Percentiles rank a stretch among this genome's conserved stretches.
phyloP scores from a whole-genome alignment of 768 basidiomycete genomes.

The Trametes villosa region DNA sequence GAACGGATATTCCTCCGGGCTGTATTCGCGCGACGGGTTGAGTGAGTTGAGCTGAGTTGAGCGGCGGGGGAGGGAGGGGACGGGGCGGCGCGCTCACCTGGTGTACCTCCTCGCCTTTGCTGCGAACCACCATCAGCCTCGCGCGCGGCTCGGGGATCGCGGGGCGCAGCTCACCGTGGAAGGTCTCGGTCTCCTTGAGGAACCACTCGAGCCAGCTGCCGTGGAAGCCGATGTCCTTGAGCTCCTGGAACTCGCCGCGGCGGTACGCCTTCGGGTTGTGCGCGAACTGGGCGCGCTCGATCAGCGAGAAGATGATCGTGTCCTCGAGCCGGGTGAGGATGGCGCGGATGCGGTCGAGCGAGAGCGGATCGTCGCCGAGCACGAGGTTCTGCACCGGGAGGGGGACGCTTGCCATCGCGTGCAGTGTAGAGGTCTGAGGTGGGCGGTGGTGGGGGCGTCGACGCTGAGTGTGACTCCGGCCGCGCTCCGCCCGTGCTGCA shows the following conservation, averaged over 20 bases:
- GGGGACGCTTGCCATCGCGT: slow-evolving; percentile 35
- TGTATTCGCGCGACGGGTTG: slow-evolving; percentile 36
- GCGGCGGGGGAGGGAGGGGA: not conserved
- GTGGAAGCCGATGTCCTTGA: slow-evolving; percentile 70
- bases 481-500: not conserved
- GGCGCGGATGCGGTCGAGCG: slow-evolving; percentile 85
- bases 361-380: slow-evolving; percentile 74
- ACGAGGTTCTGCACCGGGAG: slow-evolving; percentile 59
- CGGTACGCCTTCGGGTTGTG: slow-evolving; percentile 91
- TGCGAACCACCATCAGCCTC: slow-evolving; percentile 36
- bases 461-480: not conserved
- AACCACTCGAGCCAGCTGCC: slow-evolving; percentile 99
- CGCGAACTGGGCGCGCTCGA: slow-evolving; percentile 97
- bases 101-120: slow-evolving; percentile 96
- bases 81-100: slow-evolving; percentile 53
- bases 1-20: slow-evolving; percentile 99
- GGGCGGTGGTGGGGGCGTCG: not conserved
- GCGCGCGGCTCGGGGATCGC: not conserved
- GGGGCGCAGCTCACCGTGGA: slow-evolving; percentile 73
- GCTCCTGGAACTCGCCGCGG: slow-evolving; percentile 76
- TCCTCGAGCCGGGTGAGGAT: slow-evolving; percentile 92
- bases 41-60: too few relatives aligned
- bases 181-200: slow-evolving; percentile 90
- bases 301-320: slow-evolving; percentile 97
- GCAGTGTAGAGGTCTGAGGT: not conserved